Evolutionary conservation across 352 stramenopile species (phyloP), one percentile per base, ranked within the genome.

Genomic region (Pythium coloratum): DNA sequence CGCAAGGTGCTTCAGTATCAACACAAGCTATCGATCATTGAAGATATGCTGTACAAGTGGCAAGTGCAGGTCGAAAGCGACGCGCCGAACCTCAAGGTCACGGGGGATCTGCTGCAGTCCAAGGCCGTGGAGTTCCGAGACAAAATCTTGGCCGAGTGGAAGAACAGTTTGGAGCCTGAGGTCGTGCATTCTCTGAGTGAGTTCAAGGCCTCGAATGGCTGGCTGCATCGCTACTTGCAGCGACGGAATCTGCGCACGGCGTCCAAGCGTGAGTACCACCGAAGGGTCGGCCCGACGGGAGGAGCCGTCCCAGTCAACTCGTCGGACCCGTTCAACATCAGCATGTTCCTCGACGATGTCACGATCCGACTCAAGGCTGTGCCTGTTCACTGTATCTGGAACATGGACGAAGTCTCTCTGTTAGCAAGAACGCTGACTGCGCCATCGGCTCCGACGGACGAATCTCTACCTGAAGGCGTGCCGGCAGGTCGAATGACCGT

Each of bases 41-140:
- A 94, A 54, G 86, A 94, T 32, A 94, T 91, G 84, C 74, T 94
- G 34, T 89, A 91, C 73, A 91, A 91, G 63, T 94, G 86, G 86
- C 86, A 94, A 67, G 74, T 94, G 30, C 86, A 94, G 62, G 75
- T 91, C 0, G 86, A 94, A 51, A 76, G 88, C 46, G 78, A 89
- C 65, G 75, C 79, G 3, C 83, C 86, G 6, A 78, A 70, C 6
- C 36, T 91, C 0, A 92, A 92, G 60, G 78, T 94, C 59, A 94
- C 86, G 2, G 86, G 86, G 8, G 86, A 94, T 33, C 46, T 94
- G 38, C 53, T 94, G 32, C 84, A 94, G 69, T 84, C 75, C 14
- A 94, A 92, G 58, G 86, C 86, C 0, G 86, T 94, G 66, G 83
- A 94, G 65, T 91, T 92, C 55, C 80, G 86, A 13, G 87, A 94